These are phyloP conservation scores for Gracilaria gracilis DNA, from an alignment of 23 red algal species.

Conservation along the genomic window DNA sequence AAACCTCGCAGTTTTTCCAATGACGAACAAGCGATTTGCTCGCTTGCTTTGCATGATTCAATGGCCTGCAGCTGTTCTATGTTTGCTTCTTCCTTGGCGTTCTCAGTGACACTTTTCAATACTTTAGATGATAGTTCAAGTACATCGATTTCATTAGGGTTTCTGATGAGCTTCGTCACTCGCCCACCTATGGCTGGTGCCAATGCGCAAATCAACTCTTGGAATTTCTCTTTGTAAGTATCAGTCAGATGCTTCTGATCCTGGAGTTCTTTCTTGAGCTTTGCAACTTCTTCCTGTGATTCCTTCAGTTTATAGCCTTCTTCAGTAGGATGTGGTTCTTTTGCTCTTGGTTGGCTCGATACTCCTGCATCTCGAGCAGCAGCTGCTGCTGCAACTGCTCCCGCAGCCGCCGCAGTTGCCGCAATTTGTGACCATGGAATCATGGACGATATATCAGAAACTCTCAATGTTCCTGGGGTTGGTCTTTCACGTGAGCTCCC, in stretches of 20 bases:
- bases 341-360: not conserved
- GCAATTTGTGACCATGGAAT: conserved; percentile 53
- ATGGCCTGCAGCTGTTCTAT: conserved; percentile 25
- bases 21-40: conserved; percentile 19
- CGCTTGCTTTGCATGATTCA: conserved; percentile 11
- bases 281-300: not conserved
- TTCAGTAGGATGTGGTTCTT: not conserved
- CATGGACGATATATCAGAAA: not conserved
- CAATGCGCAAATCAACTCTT: conserved; percentile 25
- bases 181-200: not conserved
- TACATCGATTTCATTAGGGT: conserved; percentile 2
- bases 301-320: not conserved
- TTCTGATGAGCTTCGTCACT: conserved; percentile 3
- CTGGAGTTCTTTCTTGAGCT: not conserved
- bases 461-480: not conserved
- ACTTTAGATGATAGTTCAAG: not conserved
- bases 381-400: conserved; percentile 33
- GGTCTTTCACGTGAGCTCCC: not conserved
- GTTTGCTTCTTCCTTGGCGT: conserved; percentile 1
- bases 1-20: conserved; percentile 24
- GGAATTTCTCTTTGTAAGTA: conserved; percentile 23
- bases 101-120: conserved; percentile 2
- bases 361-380: not conserved
- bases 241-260: conserved; percentile 4
- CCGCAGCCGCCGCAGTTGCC: conserved; percentile 36